Percentiles rank a stretch among this genome's conserved stretches.
phyloP scores from a whole-genome alignment of 2,329 filamentous ascomycete genomes.

The Colletotrichum sp. region DNA sequence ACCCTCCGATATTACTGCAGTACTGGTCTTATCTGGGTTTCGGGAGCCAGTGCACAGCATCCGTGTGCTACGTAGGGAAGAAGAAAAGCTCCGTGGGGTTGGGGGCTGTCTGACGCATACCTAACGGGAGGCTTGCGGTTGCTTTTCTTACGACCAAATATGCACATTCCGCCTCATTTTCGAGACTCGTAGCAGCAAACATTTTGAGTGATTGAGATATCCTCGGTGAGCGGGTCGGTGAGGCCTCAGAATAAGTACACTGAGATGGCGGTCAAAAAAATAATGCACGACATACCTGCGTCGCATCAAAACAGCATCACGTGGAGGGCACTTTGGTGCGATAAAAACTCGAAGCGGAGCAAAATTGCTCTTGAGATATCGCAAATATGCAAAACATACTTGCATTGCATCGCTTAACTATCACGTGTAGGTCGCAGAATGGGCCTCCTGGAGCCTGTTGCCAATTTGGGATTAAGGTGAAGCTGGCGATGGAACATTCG shows the following conservation, averaged over 20 bases:
- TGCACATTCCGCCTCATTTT: neutral
- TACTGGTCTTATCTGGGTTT: neutral
- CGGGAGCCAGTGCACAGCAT: neutral
- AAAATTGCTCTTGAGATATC: conserved; percentile 12
- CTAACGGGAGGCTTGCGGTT: neutral
- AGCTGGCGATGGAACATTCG: neutral
- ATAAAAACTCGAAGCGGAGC: neutral
- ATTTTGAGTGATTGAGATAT: neutral
- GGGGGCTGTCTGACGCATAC: neutral
- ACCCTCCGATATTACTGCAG: neutral
- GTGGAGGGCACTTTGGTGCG: conserved; percentile 2
- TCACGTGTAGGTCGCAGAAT: conserved; percentile 22
- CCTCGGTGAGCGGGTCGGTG: neutral
- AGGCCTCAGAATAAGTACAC: neutral
- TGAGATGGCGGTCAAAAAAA: neutral
- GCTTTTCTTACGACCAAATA: neutral
- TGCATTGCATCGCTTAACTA: conserved; percentile 11
- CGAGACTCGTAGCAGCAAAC: neutral
- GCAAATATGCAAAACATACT: conserved; percentile 22
- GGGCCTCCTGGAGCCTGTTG: neutral
- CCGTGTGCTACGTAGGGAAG: neutral
- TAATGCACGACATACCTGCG: conserved; percentile 15
- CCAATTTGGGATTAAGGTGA: conserved; percentile 9
- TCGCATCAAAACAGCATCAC: conserved; percentile 10
- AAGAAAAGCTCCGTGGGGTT: neutral